Percentiles rank a stretch among this genome's conserved stretches.
These are phyloP conservation scores for Stentor roeselii DNA, from an alignment of 73 alveolate genomes.

Conservation along the genomic window DNA sequence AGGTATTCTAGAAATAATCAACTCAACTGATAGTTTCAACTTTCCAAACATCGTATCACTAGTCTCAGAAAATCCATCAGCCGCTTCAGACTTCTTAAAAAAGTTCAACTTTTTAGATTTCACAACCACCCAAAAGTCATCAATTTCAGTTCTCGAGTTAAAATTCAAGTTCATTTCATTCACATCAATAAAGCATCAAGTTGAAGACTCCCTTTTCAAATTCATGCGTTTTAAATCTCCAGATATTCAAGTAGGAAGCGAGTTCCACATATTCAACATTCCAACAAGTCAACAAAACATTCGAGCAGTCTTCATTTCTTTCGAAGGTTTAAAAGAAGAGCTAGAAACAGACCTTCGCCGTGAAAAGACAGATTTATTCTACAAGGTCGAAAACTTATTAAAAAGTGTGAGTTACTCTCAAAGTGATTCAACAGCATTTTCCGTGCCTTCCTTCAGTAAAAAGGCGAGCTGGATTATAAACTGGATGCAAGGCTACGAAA, in stretches of 20 bases:
- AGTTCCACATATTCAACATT: not conserved
- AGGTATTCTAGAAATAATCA: constrained; percentile 19
- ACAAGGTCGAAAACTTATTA: constrained; percentile 3
- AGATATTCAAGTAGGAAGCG: not conserved
- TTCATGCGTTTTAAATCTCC: constrained; percentile 10
- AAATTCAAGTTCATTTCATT: constrained; percentile 7
- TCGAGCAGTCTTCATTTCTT: not conserved
- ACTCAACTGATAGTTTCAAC: constrained; percentile 20
- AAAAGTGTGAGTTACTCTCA: not conserved
- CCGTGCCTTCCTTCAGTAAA: constrained; percentile 1
- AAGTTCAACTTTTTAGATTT: not conserved
- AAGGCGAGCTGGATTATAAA: not conserved
- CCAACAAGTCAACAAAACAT: constrained; percentile 9
- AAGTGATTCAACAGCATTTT: not conserved
- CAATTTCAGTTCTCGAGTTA: not conserved
- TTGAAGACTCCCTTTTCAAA: not conserved
- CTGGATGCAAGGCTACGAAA: constrained; percentile 23
- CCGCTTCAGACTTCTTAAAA: not conserved
- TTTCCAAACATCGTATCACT: not conserved
- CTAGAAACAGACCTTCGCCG: not conserved
- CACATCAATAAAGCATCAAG: not conserved
- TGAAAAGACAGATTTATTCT: not conserved
- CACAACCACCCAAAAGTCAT: not conserved
- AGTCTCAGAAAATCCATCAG: not conserved
- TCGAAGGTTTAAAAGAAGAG: constrained; percentile 13